A percentile compares a stretch with the other conserved stretches of the same genome.
Evolutionary conservation across 23 red algal species (phyloP).

Genomic region (Gracilaria domingensis): DNA sequence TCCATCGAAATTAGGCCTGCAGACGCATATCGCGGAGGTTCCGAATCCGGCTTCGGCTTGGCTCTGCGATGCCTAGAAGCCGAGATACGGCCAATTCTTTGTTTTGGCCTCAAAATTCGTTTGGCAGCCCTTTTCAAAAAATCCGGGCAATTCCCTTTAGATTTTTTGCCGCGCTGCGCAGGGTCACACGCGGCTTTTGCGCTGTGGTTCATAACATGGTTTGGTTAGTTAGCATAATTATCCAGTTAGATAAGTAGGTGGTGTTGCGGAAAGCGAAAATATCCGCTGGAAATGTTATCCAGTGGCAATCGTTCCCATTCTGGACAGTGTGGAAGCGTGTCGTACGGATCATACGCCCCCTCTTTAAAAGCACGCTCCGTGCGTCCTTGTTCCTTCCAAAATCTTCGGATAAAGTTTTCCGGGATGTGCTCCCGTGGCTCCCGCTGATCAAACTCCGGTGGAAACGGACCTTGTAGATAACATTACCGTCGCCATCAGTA

Average conservation of each 20-base stretch:
- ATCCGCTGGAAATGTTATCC: neutral
- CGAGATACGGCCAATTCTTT: slow-evolving; percentile 2
- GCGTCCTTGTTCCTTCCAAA: neutral
- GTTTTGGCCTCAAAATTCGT: neutral
- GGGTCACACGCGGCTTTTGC: neutral
- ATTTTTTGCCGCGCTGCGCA: neutral
- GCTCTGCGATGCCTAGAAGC: neutral
- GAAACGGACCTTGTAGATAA: slow-evolving; percentile 4
- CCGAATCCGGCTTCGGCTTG: neutral
- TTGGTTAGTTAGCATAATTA: too few species aligned
- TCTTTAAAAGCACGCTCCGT: slow-evolving; percentile 23
- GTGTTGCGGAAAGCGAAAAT: too few species aligned
- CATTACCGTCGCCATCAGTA: slow-evolving; percentile 8
- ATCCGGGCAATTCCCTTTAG: neutral
- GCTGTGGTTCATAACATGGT: too few species aligned
- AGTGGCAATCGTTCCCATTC: too few species aligned
- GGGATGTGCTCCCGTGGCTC: neutral
- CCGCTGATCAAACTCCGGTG: neutral
- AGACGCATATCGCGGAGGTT: neutral
- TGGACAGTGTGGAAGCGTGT: neutral
- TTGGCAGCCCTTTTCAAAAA: neutral
- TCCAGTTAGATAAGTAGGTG: too few species aligned
- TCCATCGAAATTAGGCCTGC: neutral
- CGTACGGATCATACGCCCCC: neutral
- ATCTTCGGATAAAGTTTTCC: slow-evolving; percentile 21